These are phyloP conservation scores for Penicillium pancosmium DNA, from an alignment of 495 filamentous ascomycete genomes.

Conservation along the genomic window DNA sequence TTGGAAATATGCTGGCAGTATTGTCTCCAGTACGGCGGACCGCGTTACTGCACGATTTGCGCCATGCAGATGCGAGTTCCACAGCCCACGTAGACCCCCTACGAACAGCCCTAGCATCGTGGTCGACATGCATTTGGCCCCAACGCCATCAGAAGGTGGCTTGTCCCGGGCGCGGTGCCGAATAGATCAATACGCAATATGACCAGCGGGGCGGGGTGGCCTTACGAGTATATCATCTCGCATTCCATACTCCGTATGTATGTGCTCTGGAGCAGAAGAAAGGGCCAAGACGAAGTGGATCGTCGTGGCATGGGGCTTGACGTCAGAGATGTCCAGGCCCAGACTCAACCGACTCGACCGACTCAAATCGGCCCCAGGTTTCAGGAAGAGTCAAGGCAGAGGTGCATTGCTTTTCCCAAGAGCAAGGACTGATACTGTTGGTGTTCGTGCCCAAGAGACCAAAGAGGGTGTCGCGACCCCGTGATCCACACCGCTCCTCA, in stretches of 20 bases:
- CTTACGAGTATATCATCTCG: not conserved
- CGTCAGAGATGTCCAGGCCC: not conserved
- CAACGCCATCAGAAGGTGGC: not conserved
- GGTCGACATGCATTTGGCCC: not conserved
- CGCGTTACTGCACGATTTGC: not conserved
- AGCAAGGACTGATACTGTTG: not conserved
- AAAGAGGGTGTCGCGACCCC: not conserved
- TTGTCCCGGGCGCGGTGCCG: not conserved
- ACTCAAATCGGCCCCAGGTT: not conserved
- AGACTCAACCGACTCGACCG: not conserved
- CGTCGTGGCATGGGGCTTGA: not conserved
- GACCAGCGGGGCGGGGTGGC: not conserved
- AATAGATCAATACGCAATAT: not conserved
- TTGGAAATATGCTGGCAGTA: too few relatives aligned
- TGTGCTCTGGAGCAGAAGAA: not conserved
- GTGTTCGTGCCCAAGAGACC: not conserved
- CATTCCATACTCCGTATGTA: not conserved
- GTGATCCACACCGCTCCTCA: not conserved
- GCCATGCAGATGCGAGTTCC: slow-evolving; percentile 3
- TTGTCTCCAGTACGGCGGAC: too few relatives aligned
- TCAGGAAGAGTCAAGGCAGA: not conserved
- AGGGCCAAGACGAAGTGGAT: slow-evolving; percentile 2
- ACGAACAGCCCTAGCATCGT: not conserved
- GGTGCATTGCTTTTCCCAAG: not conserved
- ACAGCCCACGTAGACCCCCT: slow-evolving; percentile 4